These are phyloP conservation scores for Triticum monococcum DNA, from an alignment of 176 grass and related monocot genomes.

Conservation along the genomic window DNA sequence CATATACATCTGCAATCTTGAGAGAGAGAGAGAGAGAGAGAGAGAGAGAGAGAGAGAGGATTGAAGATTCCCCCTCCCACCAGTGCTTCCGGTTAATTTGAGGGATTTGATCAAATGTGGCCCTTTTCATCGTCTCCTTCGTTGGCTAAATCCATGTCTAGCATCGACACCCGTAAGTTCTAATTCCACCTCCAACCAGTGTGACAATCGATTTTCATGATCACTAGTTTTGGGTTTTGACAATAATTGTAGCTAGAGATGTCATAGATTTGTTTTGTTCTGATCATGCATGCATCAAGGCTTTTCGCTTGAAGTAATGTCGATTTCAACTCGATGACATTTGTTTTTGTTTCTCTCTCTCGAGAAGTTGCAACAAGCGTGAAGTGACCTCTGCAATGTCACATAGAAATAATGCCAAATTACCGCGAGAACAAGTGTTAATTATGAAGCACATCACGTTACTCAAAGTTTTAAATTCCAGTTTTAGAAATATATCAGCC, in stretches of 20 bases:
- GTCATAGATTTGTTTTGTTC: not conserved
- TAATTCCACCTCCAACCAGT: not conserved
- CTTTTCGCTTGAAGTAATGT: not conserved
- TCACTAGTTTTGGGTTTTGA: not conserved
- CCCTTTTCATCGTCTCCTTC: not conserved
- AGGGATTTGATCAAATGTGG: not conserved
- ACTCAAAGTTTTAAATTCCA: not conserved
- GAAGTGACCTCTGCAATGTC: fast-evolving
- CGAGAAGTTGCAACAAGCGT: not conserved
- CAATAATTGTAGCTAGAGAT: not conserved
- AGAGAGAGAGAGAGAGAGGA: no score
- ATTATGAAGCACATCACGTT: not conserved
- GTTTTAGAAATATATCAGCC: not conserved
- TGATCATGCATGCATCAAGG: not conserved
- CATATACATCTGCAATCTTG: not conserved
- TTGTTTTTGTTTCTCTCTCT: not conserved
- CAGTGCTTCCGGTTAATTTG: not conserved
- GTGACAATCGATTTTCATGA: not conserved
- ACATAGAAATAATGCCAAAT: not conserved
- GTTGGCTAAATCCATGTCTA: conserved; percentile 23
- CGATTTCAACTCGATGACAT: not conserved
- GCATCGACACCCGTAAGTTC: conserved; percentile 35
- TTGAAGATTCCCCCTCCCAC: no score
- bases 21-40: not conserved
- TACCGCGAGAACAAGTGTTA: not conserved